phyloP scores from a whole-genome alignment of 371 early-diverging fungal species.

The Parasitella parasitica region DNA sequence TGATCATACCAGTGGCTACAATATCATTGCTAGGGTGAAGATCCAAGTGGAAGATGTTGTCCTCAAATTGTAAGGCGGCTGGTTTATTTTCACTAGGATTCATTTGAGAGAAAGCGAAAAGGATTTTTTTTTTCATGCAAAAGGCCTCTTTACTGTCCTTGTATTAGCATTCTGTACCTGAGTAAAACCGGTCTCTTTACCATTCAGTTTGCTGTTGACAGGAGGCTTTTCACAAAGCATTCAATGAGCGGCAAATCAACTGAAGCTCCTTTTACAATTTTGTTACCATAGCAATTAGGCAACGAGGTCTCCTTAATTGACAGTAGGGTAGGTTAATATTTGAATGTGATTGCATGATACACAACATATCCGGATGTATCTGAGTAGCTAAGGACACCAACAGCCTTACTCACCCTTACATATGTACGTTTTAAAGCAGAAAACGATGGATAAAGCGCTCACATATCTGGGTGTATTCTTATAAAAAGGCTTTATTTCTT shows the following conservation, averaged over 20 bases:
- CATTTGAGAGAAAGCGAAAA: background rate
- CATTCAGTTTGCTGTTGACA: too few species aligned
- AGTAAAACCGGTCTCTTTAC: constrained; percentile 1
- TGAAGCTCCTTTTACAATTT: background rate
- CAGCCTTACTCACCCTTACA: background rate
- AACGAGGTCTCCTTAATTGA: background rate
- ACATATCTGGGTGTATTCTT: background rate
- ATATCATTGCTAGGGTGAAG: constrained; percentile 73
- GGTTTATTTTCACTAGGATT: constrained; percentile 10
- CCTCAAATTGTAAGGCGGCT: constrained; percentile 32
- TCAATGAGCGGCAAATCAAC: too few species aligned
- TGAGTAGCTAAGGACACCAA: background rate
- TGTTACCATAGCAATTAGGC: background rate
- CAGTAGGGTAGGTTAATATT: background rate
- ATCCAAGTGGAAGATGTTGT: constrained; percentile 68
- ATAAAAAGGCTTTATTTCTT: background rate
- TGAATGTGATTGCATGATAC: background rate
- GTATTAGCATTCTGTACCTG: background rate
- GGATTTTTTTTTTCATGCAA: background rate
- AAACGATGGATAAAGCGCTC: background rate
- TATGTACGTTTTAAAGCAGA: background rate
- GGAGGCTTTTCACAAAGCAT: background rate
- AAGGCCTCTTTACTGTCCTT: background rate
- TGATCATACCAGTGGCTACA: constrained; percentile 74
- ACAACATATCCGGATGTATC: background rate